A percentile compares a stretch with the other conserved stretches of the same genome.
Evolutionary conservation across 1,139 yeast genomes (phyloP).

Genomic region (Suhomyces bolitotheri): DNA sequence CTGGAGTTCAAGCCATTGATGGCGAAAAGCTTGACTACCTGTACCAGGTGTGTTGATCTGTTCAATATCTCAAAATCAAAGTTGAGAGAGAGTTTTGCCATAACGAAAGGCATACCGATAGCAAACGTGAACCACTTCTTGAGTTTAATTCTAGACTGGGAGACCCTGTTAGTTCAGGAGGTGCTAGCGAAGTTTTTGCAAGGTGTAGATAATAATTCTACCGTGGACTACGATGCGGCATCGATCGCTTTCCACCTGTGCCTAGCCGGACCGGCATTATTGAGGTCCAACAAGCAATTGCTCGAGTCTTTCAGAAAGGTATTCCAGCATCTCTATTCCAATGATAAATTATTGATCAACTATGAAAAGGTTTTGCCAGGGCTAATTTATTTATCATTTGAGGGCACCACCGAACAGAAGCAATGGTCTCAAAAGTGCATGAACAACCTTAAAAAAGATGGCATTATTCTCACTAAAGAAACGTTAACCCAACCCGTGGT

Average conservation of each 20-base stretch:
- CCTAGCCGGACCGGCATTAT: constrained; percentile 50
- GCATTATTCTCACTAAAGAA: constrained; percentile 7
- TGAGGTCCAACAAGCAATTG: constrained; percentile 38
- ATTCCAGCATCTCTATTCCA: background rate
- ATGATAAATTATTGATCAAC: constrained; percentile 8
- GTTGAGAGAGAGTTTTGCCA: constrained; percentile 52
- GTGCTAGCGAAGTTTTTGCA: background rate
- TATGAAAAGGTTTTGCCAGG: constrained; percentile 38
- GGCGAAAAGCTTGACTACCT: constrained; percentile 39
- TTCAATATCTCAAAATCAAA: constrained; percentile 56
- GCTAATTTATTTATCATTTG: constrained; percentile 51
- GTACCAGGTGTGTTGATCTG: constrained; percentile 52
- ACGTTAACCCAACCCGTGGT: constrained; percentile 38
- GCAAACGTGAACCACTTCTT: constrained; percentile 52
- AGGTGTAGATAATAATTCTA: background rate
- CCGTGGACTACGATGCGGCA: background rate
- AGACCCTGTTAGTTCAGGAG: constrained; percentile 20
- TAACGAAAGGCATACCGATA: constrained; percentile 49
- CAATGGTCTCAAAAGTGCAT: constrained; percentile 42
- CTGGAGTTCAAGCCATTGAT: constrained; percentile 44
- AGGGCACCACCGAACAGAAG: constrained; percentile 47
- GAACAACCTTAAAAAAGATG: constrained; percentile 4
- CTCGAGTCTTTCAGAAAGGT: constrained; percentile 17
- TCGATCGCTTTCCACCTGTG: constrained; percentile 43
- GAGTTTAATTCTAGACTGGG: constrained; percentile 55